Evolutionary conservation across 164 flowering plant genomes (phyloP), one percentile per base, ranked within the genome.

Genomic region (Berberis thunbergii): DNA sequence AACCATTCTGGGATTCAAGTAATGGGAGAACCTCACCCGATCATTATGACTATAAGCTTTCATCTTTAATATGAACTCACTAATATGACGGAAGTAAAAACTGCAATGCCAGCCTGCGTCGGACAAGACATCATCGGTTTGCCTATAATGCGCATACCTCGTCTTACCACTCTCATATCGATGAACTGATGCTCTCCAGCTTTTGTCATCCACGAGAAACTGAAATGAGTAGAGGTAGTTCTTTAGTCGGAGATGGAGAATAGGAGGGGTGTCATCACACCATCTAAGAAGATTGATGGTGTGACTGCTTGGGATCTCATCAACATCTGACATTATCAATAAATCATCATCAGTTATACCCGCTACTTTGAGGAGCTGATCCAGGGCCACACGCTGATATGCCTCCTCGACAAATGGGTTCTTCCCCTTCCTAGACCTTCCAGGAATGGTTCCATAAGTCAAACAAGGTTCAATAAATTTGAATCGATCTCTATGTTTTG

Each of bases 51-150:
- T 89, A 69, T 91, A 91, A n/a, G 97, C 97, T 75, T 89, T 87
- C 97, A 91, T 91, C 81, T 91, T 91, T 65, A 89, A 89, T 68
- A 84, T 75, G 57, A 90, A 90, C 66, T 90, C 90, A 41, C 78
- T 82, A 57, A 90, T 83, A 6, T 26, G 72, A 5, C 97, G 85
- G 71, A 90, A 90, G 73, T 94, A 87, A 62, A 89, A 89, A 80
- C 96, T 89, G 61, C 96, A 89, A 68, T 89, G 96, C 96, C 96
- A 89, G 64, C 97, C 97, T 5, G 97, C 74, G 75, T 91, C 97
- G 12, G 91, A 82, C 70, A 91, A 75, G 41, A 89, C 71, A 52
- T 74, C 81, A 66, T 91, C 92, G 3, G 88, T 71, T 72, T 87
- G 97, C 39, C 97, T 79, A 70, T 69, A 91, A 67, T 91, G 97